Evolutionary conservation across 2,329 filamentous ascomycete species (phyloP).

Genomic region (Arthrobotrys iridis): DNA sequence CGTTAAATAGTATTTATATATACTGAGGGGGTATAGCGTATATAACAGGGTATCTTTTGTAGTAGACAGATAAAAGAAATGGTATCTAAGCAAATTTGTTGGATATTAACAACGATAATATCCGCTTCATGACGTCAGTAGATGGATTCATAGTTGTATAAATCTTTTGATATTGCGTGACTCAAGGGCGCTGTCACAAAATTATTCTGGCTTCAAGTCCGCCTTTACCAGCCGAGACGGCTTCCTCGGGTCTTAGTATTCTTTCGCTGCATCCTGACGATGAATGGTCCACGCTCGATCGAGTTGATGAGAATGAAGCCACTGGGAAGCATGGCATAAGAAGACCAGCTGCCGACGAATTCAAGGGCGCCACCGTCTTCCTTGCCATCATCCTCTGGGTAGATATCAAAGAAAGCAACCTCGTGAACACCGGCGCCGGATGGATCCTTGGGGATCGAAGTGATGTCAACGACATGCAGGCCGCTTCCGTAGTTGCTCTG

Average conservation of each 20-base stretch:
- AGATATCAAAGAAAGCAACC: conserved; percentile 63
- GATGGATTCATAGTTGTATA: background rate
- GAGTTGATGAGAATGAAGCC: conserved; percentile 65
- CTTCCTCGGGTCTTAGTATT: conserved; percentile 21
- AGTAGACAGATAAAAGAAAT: background rate
- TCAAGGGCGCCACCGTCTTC: conserved; percentile 61
- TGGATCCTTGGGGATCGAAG: conserved; percentile 62
- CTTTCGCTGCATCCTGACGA: conserved; percentile 58
- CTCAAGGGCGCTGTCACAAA: background rate
- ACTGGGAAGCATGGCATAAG: conserved; percentile 62
- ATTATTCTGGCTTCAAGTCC: background rate
- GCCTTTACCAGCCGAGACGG: conserved; percentile 42
- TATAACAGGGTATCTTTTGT: conserved; percentile 18
- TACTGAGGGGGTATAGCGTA: background rate
- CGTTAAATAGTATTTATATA: background rate
- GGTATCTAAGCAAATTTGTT: background rate
- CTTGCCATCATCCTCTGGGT: conserved; percentile 62
- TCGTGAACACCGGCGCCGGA: conserved; percentile 63
- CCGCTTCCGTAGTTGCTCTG: conserved; percentile 64
- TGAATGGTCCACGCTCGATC: conserved; percentile 64
- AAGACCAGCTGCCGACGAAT: conserved; percentile 64
- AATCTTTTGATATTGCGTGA: no score
- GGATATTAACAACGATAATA: background rate
- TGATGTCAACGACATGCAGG: conserved; percentile 63
- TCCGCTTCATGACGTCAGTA: conserved; percentile 1